Percentiles rank a stretch among this genome's conserved stretches.
phyloP scores from a whole-genome alignment of 345 rosid genomes.

The Citrus maxima region DNA sequence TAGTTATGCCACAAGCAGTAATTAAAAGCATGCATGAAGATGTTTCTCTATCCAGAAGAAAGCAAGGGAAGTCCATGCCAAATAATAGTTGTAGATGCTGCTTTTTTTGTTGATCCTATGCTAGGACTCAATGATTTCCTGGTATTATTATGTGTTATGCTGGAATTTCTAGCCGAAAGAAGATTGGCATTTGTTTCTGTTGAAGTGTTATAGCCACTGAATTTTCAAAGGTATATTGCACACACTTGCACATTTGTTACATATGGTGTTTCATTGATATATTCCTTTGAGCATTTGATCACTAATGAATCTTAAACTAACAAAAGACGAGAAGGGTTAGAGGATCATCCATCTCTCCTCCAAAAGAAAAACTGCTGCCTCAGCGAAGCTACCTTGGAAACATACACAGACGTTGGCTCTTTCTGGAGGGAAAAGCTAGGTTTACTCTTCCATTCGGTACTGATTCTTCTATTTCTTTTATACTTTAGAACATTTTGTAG shows the following conservation, averaged over 20 bases:
- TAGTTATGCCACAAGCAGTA: not conserved
- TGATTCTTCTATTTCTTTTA: not conserved
- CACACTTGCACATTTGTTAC: not conserved
- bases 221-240: not conserved
- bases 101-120: not conserved
- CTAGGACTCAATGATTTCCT: not conserved
- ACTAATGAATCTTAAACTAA: not conserved
- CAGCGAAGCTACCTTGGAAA: constrained; percentile 1
- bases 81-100: not conserved
- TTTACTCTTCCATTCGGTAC: not conserved
- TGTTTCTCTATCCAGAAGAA: not conserved
- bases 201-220: not conserved
- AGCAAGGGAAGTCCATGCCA: not conserved
- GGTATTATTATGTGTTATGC: not conserved
- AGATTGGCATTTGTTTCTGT: too few relatives aligned
- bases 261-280: too few relatives aligned
- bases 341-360: not conserved
- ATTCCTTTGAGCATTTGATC: not conserved
- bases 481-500: constrained; percentile 34
- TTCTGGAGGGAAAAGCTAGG: not conserved
- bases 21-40: not conserved
- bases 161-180: not conserved
- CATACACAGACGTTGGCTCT: too few relatives aligned
- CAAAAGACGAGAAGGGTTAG: not conserved
- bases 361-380: not conserved